Evolutionary conservation across 2,329 filamentous ascomycete species (phyloP).

Genomic region (Chaetomiaceae sp.): DNA sequence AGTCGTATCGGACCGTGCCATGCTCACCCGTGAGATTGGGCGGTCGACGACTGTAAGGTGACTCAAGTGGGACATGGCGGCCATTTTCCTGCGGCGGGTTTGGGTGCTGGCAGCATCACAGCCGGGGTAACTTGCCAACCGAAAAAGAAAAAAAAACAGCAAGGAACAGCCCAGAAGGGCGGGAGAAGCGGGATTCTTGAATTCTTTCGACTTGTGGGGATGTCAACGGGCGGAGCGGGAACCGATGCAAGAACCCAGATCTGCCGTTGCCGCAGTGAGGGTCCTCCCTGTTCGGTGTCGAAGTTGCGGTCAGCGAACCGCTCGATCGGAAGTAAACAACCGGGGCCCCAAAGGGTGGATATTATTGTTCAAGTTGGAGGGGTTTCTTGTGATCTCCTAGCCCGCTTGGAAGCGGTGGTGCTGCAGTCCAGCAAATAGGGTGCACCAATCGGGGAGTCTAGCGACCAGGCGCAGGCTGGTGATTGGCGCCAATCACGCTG

Average conservation of each 20-base stretch:
- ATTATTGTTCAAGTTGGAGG: constrained; percentile 14
- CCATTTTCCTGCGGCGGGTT: constrained; percentile 8
- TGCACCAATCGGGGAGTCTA: constrained; percentile 18
- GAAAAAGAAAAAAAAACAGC: too few species aligned
- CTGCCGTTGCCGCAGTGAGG: constrained; percentile 16
- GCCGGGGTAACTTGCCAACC: constrained; percentile 9
- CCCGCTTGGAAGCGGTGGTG: constrained; percentile 9
- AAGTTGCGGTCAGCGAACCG: constrained; percentile 27
- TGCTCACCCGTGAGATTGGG: constrained; percentile 37
- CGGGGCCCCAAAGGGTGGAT: constrained; percentile 18
- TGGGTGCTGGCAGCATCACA: constrained; percentile 20
- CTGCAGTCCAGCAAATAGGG: constrained; percentile 20
- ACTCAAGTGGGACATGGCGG: constrained; percentile 19
- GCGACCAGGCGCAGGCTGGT: constrained; percentile 13
- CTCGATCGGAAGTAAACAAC: constrained; percentile 23
- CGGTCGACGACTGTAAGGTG: constrained; percentile 21
- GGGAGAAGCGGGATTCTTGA: constrained; percentile 19
- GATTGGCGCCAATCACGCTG: constrained; percentile 18
- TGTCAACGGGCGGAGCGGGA: background rate
- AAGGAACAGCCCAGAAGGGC: constrained; percentile 6
- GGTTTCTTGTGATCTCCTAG: constrained; percentile 9
- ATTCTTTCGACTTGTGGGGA: constrained; percentile 13
- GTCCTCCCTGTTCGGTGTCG: constrained; percentile 2
- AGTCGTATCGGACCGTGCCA: constrained; percentile 45
- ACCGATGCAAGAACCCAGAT: constrained; percentile 7